Evolutionary conservation across 768 basidiomycete species (phyloP).

Genomic region (Leccinum truebloodii): DNA sequence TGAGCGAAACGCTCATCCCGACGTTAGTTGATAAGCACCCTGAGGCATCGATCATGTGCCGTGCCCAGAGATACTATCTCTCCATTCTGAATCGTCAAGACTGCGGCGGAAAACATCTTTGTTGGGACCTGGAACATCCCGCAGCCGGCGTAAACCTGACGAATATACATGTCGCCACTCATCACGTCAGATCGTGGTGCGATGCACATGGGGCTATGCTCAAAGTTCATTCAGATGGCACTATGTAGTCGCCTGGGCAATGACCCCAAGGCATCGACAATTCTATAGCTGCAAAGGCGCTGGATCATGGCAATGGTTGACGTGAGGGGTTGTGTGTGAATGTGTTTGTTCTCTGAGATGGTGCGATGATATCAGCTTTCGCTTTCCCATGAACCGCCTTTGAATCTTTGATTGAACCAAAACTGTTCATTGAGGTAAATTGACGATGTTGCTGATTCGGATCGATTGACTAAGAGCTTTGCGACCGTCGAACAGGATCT

Average conservation of each 20-base stretch:
- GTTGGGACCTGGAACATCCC: background rate
- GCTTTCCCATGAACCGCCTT: background rate
- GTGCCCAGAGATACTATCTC: background rate
- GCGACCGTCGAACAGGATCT: slow-evolving; percentile 5
- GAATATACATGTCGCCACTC: background rate
- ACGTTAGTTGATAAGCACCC: background rate
- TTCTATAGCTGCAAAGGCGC: background rate
- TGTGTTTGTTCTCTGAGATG: background rate
- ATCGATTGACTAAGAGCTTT: background rate
- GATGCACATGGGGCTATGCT: background rate
- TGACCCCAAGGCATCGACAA: background rate
- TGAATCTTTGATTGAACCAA: background rate
- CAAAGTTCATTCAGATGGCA: background rate
- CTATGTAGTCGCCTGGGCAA: background rate
- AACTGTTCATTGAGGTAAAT: background rate
- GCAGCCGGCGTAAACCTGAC: background rate
- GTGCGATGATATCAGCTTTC: background rate
- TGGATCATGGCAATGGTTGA: background rate
- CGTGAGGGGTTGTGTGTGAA: background rate
- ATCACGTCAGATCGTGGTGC: background rate
- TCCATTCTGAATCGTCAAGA: background rate
- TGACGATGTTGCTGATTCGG: background rate
- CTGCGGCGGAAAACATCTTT: background rate
- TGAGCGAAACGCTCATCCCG: background rate
- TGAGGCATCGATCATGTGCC: background rate